Base-by-base conservation (phyloP, 2,329 filamentous ascomycete genomes). In the Chaetomiaceae sp. region DNA sequence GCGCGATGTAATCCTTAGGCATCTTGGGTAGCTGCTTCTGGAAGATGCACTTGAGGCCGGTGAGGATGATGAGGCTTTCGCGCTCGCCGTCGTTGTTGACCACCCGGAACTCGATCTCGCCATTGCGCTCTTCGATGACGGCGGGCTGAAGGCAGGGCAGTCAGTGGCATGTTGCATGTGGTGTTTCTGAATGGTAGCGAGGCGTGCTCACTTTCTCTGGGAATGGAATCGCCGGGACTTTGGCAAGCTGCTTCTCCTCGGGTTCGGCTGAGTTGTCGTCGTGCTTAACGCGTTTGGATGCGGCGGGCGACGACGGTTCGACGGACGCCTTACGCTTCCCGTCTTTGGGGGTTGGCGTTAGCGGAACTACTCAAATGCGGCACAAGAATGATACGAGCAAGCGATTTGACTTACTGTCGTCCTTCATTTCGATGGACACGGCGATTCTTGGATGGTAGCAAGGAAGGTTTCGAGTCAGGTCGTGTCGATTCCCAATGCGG, bases 21-120 rank as follows among this genome's bases (percentile, higher is more conserved):
- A 99, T 99, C 72, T 97, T 97, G 0, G 94, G 94, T 6, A 99
- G 78, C 68, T 99, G 94, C 64, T 97, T 97, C 69, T 99, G 94
- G 65, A 99, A 97, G 60, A 99, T 95, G 67, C 91, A 96, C 69
- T 97, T 99, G 51, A 99, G 77, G 14, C 94, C 94, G 0, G 92
- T 96, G 55, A 99, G 78, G 63, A 99, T 95, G 66, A 97, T 95
- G 61, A 91, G 85, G 66, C 89, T 95, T 65, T 96, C 90, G 60
- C 87, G 82, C 34, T 85, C 80, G 64, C 88, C 88, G 67, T 99
- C 94, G 67, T 99, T 99, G 77, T 97, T 97, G 65, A 99, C 94
- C 6, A 97, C 94, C 44, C 91, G 86, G 70, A 97, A 97, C 69
- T 97, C 91, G 63, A 99, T 97, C 60, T 95, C 89, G 66, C 91